phyloP scores from a whole-genome alignment of 352 stramenopile genomes.

The Pythium phragmitis region DNA sequence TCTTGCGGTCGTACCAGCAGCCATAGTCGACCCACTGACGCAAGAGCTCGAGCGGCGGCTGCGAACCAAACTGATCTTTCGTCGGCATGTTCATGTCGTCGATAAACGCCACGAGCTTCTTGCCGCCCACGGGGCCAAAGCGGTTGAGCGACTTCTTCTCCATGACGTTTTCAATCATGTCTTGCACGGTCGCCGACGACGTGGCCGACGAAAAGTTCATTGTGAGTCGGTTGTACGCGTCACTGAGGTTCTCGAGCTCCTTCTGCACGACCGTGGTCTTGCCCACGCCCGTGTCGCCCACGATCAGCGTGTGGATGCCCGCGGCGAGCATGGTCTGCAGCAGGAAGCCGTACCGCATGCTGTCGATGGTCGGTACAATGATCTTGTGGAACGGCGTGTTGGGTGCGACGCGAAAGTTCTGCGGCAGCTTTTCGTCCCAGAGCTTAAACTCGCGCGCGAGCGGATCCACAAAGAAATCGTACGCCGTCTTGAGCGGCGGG shows the following conservation, averaged over 20 bases:
- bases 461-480: constrained; percentile 92
- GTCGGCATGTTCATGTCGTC: constrained; percentile 93
- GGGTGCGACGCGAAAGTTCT: constrained; percentile 67
- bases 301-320: constrained; percentile 83
- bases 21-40: constrained; percentile 92
- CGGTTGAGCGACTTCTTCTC: constrained; percentile 89
- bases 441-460: constrained; percentile 76
- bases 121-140: constrained; percentile 84
- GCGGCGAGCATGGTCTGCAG: constrained; percentile 75
- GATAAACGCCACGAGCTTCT: constrained; percentile 91
- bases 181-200: constrained; percentile 82
- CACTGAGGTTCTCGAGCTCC: constrained; percentile 77
- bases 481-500: constrained; percentile 89
- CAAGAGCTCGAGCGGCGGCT: constrained; percentile 89
- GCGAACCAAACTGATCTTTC: constrained; percentile 89
- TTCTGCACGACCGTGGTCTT: constrained; percentile 88
- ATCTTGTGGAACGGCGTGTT: constrained; percentile 85
- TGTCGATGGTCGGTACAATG: constrained; percentile 87
- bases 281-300: constrained; percentile 88
- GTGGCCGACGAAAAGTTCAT: constrained; percentile 93
- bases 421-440: constrained; percentile 80
- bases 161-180: constrained; percentile 90
- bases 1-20: constrained; percentile 91
- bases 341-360: constrained; percentile 77
- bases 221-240: constrained; percentile 71